Evolutionary conservation across 345 rosid species (phyloP), one percentile per base, ranked within the genome.

Genomic region (Acer campestre): DNA sequence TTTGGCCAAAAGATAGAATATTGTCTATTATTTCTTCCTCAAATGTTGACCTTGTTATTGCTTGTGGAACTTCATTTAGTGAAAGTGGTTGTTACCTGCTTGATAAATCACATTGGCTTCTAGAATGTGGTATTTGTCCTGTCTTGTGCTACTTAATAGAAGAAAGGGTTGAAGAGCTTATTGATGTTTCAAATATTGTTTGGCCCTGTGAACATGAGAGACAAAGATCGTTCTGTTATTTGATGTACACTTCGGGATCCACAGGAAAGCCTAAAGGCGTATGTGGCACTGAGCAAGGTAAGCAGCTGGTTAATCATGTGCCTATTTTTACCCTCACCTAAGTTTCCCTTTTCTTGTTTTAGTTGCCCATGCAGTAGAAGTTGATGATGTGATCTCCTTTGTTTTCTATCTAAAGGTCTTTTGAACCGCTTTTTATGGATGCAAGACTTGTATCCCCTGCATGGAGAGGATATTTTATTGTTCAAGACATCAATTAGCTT

Each of bases 191-290:
- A 8, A 75, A 72, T 75, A 82, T 78, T 61, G 66, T 44, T 78
- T 92, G 87, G 87, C 93, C 94, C 79, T 94, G 99, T 80, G 78
- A 78, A 78, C 81, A 55, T 68, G 82, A 76, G 55, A 75, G 75
- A 23, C 77, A 84, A 51, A 90, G 97, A 74, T 61, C 67, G 22
- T 94, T 94, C 79, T 91, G 97, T 80, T 96, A 91, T 87, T 70
- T 96, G 48, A 87, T 96, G 90, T 94, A 90, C 82, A 96, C 99
- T 10, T 96, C 98, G 4, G 99, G 99, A 70, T 96, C 99, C 14
- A 90, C 93, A 38, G 99, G 98, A 73, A 85, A 75, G 70, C 98
- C 99, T 22, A 96, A 94, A 89, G 98, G 97, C 31, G 92, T 96
- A 51, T 91, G 93, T 75, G 99, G 98, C 71, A 91, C 98, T 42